Conservation (phyloP, 2,329 filamentous ascomycete genomes). For the Arthrobotrys pseudoclavata region DNA sequence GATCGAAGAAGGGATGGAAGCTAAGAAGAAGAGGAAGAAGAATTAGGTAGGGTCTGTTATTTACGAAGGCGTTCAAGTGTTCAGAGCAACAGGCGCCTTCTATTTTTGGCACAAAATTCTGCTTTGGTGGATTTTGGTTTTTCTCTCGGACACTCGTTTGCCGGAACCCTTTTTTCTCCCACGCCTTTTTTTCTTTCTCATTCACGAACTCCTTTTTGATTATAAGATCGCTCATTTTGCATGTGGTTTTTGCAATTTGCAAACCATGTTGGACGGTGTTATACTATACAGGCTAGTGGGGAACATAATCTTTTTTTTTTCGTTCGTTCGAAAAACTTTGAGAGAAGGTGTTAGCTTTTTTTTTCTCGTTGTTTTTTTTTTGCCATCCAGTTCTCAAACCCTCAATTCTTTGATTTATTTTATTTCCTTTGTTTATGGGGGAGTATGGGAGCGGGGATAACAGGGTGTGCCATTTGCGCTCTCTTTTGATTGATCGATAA, state of each 20-base stretch:
- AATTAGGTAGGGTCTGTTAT: background rate
- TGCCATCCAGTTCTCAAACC: background rate
- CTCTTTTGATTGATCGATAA: background rate
- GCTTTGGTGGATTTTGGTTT: background rate
- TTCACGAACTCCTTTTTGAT: background rate
- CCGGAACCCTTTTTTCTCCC: background rate
- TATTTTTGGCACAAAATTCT: background rate
- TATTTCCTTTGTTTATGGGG: constrained; percentile 13
- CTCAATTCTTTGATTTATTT: background rate
- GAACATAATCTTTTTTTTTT: background rate
- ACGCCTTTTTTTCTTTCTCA: background rate
- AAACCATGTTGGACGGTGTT: constrained; percentile 7
- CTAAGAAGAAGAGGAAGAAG: background rate
- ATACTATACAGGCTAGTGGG: constrained; percentile 13
- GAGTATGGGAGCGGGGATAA: background rate
- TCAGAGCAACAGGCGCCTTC: background rate
- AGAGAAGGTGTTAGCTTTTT: constrained; percentile 5
- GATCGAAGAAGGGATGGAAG: background rate
- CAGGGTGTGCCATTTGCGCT: background rate
- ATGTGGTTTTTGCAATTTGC: background rate
- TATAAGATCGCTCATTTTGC: constrained; percentile 17
- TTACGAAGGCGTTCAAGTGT: background rate
- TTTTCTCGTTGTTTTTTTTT: background rate
- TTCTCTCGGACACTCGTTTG: background rate
- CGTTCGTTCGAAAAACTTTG: constrained; percentile 8